Base-by-base conservation (phyloP, 805 yeast genomes). In the Kluyveromyces nonfermentans region DNA sequence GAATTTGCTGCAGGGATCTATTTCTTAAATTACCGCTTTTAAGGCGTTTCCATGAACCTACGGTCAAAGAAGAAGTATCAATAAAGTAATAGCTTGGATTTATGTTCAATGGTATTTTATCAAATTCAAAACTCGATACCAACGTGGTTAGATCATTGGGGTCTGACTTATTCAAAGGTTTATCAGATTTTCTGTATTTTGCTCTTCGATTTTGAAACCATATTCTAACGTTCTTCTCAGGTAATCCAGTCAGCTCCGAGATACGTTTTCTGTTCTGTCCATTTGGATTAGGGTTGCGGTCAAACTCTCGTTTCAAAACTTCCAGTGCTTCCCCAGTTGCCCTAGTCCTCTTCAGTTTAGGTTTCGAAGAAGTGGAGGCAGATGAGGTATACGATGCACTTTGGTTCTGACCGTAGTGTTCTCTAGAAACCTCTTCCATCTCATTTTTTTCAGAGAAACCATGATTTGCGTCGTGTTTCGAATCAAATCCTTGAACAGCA, bases 151-250 rank as follows among this genome's bases (percentile, higher is more conserved):
- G 51, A 51, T 21, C 47, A 50, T 9, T 50, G 55, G 12, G 49
- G 43, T 30, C 43, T 44, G 6, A 53, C 55, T 33, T 38, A 19
- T 56, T 64, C 60, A 72, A 63, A 45, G 80, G 72, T 52, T 79
- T 37, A 12, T 45, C 54, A 6, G 52, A 43, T 62, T 83, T 83
- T 55, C 88, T 71, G 36, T 78, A 72, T 59, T 84, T 85, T 17
- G 93, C 93, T 49, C 97, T 68, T 53, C 89, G 69, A 59, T 87
- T 87, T 62, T 88, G 97, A 56, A 86, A 88, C 96, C 96, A 88
- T 35, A 88, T 88, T 44, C 95, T 72, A 2, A 88, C 95, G 12
- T 89, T 85, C 49, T 93, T 75, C 54, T 88, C 96, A 12, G 88
- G 77, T 85, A 87, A 81, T 16, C 82, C 84, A 1, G 94, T 84